Conservation (phyloP, 2,329 filamentous ascomycete species). For the Verruconis gallopava region DNA sequence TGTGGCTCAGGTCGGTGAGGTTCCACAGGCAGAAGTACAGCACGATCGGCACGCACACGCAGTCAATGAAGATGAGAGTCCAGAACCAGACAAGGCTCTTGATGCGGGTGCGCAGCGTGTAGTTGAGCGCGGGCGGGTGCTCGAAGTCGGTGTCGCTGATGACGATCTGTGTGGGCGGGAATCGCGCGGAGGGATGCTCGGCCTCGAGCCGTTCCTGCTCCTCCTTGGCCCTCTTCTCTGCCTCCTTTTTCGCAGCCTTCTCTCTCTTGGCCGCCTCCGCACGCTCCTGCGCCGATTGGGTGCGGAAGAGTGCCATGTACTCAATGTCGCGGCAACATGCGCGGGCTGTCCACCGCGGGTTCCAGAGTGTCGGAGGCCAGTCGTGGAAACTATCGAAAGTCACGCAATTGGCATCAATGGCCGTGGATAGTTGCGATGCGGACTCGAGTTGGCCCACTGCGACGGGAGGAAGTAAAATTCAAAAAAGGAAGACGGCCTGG, state of each 20-base stretch:
- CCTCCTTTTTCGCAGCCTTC: constrained; percentile 6
- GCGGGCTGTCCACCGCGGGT: no score
- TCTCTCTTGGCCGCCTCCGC: background rate
- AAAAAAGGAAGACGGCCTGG: no score
- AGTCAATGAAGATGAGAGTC: constrained; percentile 46
- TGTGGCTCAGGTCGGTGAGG: constrained; percentile 37
- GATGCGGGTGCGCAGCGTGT: constrained; percentile 41
- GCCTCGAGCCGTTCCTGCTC: constrained; percentile 8
- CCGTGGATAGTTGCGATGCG: no score
- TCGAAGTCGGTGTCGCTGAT: constrained; percentile 28
- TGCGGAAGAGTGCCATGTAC: background rate
- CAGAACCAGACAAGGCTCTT: constrained; percentile 46
- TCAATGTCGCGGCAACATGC: no score
- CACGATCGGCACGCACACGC: constrained; percentile 43
- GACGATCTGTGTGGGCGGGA: constrained; percentile 27
- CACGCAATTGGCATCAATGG: no score
- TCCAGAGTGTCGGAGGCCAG: no score
- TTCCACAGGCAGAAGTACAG: constrained; percentile 52
- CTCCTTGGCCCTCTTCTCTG: constrained; percentile 7
- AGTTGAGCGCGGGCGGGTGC: constrained; percentile 41
- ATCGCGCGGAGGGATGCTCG: constrained; percentile 18
- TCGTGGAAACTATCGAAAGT: no score
- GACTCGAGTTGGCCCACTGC: no score
- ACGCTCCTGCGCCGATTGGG: background rate
- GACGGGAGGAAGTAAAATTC: no score